phyloP scores from a whole-genome alignment of 2,329 filamentous ascomycete genomes.

The Diaporthe aspalathi region DNA sequence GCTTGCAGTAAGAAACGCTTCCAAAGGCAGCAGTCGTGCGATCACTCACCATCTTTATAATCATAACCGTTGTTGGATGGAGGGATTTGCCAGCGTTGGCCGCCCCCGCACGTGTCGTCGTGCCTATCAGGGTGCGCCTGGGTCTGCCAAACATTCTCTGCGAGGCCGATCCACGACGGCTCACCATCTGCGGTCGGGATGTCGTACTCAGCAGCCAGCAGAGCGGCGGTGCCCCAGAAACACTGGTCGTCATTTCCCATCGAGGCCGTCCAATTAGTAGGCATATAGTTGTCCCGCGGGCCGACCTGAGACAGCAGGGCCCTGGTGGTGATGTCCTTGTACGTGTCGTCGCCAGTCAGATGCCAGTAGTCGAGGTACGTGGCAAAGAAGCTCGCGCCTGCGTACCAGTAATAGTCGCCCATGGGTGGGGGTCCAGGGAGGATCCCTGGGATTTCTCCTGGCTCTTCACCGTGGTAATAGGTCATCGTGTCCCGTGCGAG shows the following conservation, averaged over 20 bases:
- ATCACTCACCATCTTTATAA: constrained; percentile 21
- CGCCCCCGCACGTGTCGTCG: constrained; percentile 34
- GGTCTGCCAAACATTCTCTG: constrained; percentile 34
- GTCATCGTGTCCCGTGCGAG: constrained; percentile 42
- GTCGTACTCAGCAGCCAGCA: constrained; percentile 35
- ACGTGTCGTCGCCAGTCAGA: constrained; percentile 59
- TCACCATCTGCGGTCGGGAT: constrained; percentile 25
- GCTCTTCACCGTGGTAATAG: constrained; percentile 44
- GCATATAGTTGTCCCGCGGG: constrained; percentile 45
- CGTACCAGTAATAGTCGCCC: constrained; percentile 62
- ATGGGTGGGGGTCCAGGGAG: constrained; percentile 41
- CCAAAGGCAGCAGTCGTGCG: background rate
- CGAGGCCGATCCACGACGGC: constrained; percentile 34
- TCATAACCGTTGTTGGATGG: constrained; percentile 30
- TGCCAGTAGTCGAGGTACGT: constrained; percentile 63
- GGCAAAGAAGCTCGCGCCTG: constrained; percentile 60
- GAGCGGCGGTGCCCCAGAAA: constrained; percentile 36
- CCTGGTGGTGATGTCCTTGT: constrained; percentile 55
- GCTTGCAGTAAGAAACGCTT: background rate
- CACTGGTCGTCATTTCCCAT: constrained; percentile 38
- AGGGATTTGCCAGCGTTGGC: constrained; percentile 35
- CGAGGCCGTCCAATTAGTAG: constrained; percentile 33
- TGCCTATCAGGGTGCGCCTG: constrained; percentile 33
- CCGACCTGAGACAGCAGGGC: constrained; percentile 60
- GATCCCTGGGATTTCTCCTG: constrained; percentile 41